Evolutionary conservation across 345 rosid species (phyloP).

Genomic region (Syzygium aqueum): DNA sequence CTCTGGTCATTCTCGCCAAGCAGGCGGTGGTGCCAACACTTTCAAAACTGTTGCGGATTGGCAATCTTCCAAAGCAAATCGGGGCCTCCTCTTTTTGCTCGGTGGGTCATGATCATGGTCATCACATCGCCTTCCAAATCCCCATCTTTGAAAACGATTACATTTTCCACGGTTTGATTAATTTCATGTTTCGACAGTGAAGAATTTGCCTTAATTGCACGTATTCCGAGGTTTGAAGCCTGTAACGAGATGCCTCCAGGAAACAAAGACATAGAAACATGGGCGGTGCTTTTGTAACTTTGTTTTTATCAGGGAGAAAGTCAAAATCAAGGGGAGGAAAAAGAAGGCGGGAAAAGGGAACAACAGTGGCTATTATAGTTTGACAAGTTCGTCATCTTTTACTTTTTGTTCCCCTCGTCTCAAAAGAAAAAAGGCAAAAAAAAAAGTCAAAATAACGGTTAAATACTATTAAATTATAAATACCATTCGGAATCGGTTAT

Average conservation of each 20-base stretch:
- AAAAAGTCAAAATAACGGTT: neutral
- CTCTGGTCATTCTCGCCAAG: conserved; percentile 34
- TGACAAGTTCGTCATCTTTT: conserved; percentile 15
- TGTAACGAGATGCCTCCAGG: neutral
- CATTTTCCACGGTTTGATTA: neutral
- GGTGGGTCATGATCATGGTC: conserved; percentile 1
- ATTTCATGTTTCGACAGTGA: neutral
- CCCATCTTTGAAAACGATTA: neutral
- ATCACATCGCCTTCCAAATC: neutral
- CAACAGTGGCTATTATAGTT: conserved; percentile 20
- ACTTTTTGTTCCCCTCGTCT: conserved; percentile 12
- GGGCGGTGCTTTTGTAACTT: neutral
- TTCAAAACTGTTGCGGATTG: neutral
- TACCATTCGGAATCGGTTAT: neutral
- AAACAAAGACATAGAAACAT: neutral
- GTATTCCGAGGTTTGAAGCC: neutral
- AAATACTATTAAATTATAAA: neutral
- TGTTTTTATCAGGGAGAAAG: neutral
- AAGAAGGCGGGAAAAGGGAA: conserved; percentile 9
- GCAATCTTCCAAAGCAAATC: neutral
- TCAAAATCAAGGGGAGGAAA: conserved; percentile 1
- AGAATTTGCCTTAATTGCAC: neutral
- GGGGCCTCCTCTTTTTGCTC: neutral
- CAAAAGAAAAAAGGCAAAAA: neutral
- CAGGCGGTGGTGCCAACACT: conserved; percentile 19